Evolutionary conservation across 2,329 filamentous ascomycete species (phyloP).

Genomic region (Pseudonectria buxi): DNA sequence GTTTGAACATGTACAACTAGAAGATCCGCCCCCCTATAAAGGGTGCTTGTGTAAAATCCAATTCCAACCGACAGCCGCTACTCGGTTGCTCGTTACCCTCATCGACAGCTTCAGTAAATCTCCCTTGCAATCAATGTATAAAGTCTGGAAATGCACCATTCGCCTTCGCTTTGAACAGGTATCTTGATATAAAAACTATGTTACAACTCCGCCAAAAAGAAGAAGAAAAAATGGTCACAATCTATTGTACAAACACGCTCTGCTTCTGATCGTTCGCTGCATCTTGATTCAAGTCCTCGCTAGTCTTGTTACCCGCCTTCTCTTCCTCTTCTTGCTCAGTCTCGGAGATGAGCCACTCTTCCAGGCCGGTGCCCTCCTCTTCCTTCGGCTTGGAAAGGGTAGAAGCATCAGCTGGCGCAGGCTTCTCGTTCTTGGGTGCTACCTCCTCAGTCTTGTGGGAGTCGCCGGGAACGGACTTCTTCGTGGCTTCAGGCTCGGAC

Average conservation of each 20-base stretch:
- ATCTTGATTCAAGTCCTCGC: slow-evolving; percentile 9
- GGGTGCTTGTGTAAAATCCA: slow-evolving; percentile 18
- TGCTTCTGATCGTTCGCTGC: slow-evolving; percentile 5
- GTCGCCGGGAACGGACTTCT: too few relatives aligned
- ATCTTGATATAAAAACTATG: slow-evolving; percentile 20
- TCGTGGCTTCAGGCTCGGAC: too few relatives aligned
- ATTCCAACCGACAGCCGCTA: slow-evolving; percentile 11
- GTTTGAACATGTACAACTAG: slow-evolving; percentile 21
- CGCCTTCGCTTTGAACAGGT: slow-evolving; percentile 26
- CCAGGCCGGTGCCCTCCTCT: slow-evolving; percentile 2
- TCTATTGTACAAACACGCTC: slow-evolving; percentile 11
- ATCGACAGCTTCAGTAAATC: slow-evolving; percentile 6
- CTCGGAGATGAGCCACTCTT: slow-evolving; percentile 2
- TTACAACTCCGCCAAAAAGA: slow-evolving; percentile 14
- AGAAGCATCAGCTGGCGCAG: slow-evolving; percentile 1
- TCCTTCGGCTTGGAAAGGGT: background rate
- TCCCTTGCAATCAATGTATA: slow-evolving; percentile 13
- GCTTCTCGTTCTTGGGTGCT: too few relatives aligned
- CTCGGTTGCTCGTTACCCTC: slow-evolving; percentile 6
- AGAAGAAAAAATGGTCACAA: slow-evolving; percentile 9
- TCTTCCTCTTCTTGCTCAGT: slow-evolving; percentile 5
- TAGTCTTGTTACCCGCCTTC: slow-evolving; percentile 3
- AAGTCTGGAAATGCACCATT: slow-evolving; percentile 19
- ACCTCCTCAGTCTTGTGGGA: too few relatives aligned
- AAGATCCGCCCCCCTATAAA: slow-evolving; percentile 12